These are phyloP conservation scores for Neodidymelliopsis sp. DNA, from an alignment of 2,329 filamentous ascomycete genomes.

Conservation along the genomic window DNA sequence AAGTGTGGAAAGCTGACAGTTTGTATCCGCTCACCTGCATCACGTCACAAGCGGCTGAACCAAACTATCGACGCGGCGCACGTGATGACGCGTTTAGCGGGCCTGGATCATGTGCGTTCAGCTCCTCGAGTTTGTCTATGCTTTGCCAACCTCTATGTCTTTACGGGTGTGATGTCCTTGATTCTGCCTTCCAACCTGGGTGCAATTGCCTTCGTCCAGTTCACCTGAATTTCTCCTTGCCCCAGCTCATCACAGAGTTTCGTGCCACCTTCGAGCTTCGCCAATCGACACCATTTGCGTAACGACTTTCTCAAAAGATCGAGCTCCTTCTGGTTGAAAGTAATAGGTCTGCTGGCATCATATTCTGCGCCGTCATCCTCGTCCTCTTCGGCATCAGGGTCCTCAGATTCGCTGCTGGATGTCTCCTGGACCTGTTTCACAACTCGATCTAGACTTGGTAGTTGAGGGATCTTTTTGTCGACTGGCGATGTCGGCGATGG, in stretches of 20 bases:
- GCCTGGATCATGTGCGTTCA: neutral
- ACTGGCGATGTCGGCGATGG: constrained; percentile 39
- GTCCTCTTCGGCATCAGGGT: constrained; percentile 48
- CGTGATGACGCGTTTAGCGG: constrained; percentile 12
- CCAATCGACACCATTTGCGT: constrained; percentile 74
- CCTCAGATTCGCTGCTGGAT: constrained; percentile 34
- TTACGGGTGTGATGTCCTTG: constrained; percentile 27
- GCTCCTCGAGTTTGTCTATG: neutral
- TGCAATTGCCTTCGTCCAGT: constrained; percentile 83
- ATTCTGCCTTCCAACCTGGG: constrained; percentile 82
- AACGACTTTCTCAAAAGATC: constrained; percentile 73
- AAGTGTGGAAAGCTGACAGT: constrained; percentile 5
- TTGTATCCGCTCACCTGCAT: constrained; percentile 15
- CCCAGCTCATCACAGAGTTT: constrained; percentile 63
- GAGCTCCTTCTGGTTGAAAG: constrained; percentile 53
- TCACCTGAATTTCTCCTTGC: constrained; percentile 66
- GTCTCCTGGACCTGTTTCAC: constrained; percentile 17
- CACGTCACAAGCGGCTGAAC: neutral
- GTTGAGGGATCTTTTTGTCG: constrained; percentile 14
- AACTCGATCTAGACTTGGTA: constrained; percentile 24
- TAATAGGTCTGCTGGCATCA: constrained; percentile 55
- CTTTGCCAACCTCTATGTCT: constrained; percentile 1
- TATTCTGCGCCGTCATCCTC: constrained; percentile 51
- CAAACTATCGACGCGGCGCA: neutral
- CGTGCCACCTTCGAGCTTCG: constrained; percentile 64